Evolutionary conservation across 208 protist genomes (phyloP).

Genomic region (Porcisia hertigi): DNA sequence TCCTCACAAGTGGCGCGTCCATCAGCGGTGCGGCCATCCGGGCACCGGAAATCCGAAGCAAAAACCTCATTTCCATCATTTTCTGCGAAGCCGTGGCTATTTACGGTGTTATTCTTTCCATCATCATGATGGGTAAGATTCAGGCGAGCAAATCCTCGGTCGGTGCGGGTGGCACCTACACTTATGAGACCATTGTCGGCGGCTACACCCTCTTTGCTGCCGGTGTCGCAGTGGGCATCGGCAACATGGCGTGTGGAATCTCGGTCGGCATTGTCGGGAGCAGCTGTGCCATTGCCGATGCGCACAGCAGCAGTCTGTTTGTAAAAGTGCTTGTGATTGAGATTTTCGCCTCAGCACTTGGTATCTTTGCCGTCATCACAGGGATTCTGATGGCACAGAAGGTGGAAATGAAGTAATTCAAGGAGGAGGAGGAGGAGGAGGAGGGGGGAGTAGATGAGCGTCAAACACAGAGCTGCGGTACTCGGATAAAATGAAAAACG

Average conservation of each 20-base stretch:
- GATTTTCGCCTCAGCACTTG: conserved; percentile 97
- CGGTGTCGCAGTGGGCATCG: conserved; percentile 94
- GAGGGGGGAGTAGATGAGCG: background rate
- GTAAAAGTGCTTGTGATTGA: conserved; percentile 98
- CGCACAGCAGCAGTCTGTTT: conserved; percentile 93
- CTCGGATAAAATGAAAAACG: background rate
- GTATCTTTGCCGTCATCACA: conserved; percentile 98
- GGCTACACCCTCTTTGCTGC: conserved; percentile 95
- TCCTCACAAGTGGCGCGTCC: conserved; percentile 84
- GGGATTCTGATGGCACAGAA: conserved; percentile 95
- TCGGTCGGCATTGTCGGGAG: conserved; percentile 96
- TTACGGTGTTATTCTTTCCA: conserved; percentile 99
- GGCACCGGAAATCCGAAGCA: conserved; percentile 89
- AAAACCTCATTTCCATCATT: conserved; percentile 97
- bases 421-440: background rate
- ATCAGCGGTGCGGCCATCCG: conserved; percentile 89
- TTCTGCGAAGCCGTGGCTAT: conserved; percentile 99
- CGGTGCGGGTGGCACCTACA: conserved; percentile 42
- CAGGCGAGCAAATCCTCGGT: conserved; percentile 58
- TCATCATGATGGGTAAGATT: conserved; percentile 97
- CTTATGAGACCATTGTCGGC: conserved; percentile 47
- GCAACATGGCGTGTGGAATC: conserved; percentile 96
- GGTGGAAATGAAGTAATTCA: conserved; percentile 65
- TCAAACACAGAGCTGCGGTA: background rate
- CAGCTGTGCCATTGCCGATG: conserved; percentile 96